phyloP scores from a whole-genome alignment of 768 basidiomycete genomes.

The Auricularia heimuer region DNA sequence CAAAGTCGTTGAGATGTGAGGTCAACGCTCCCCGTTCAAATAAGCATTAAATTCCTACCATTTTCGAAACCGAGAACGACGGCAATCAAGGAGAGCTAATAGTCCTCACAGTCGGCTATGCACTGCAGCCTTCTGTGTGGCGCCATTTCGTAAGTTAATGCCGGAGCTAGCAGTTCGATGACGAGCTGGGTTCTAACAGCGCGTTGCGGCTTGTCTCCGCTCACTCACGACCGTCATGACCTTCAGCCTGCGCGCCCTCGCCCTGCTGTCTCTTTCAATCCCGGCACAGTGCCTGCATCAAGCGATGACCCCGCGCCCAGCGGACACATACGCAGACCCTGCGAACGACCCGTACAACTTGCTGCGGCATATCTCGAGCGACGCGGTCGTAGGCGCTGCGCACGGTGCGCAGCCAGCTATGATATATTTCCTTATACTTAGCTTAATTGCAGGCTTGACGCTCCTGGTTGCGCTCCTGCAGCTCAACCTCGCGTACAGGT shows the following conservation, averaged over 20 bases:
- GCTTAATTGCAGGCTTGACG: slow-evolving; percentile 23
- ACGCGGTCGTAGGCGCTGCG: slow-evolving; percentile 40
- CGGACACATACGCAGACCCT: slow-evolving; percentile 26
- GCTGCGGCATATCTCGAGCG: slow-evolving; percentile 47
- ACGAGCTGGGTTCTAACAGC: too few species aligned
- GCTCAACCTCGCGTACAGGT: slow-evolving; percentile 31
- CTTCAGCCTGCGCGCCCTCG: neutral
- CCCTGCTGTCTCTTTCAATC: neutral
- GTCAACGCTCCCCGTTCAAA: too few species aligned
- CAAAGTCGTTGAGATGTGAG: too few species aligned
- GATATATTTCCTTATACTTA: neutral
- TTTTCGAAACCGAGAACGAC: too few species aligned
- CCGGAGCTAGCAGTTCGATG: too few species aligned
- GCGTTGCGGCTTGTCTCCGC: neutral
- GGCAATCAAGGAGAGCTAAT: too few species aligned
- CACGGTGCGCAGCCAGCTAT: slow-evolving; percentile 20
- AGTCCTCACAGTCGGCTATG: too few species aligned
- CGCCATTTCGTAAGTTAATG: too few species aligned
- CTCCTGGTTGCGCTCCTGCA: slow-evolving; percentile 35
- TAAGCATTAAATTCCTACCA: too few species aligned
- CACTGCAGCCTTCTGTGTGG: too few species aligned
- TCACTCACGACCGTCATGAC: neutral
- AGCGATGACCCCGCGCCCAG: neutral
- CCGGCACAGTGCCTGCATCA: neutral
- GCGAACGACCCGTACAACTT: slow-evolving; percentile 44